A percentile compares a stretch with the other conserved stretches of the same genome.
Evolutionary conservation across 2,329 filamentous ascomycete genomes (phyloP).

Genomic region (Lecanosticta acicola): DNA sequence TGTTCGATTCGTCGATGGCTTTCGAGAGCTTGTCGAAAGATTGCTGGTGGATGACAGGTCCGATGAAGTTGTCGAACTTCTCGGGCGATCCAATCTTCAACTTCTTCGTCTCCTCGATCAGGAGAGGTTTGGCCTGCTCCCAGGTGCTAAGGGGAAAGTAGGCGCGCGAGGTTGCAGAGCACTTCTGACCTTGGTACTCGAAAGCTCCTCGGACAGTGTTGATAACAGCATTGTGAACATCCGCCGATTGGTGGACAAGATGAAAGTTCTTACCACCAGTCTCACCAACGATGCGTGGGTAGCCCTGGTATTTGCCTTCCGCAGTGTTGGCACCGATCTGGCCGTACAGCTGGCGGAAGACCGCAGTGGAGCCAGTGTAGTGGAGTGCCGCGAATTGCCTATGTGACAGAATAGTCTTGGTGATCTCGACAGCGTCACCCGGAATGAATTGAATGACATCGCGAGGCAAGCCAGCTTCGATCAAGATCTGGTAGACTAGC

Average conservation of each 20-base stretch:
- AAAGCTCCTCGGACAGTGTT: conserved; percentile 84
- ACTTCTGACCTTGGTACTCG: conserved; percentile 89
- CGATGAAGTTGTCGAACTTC: conserved; percentile 72
- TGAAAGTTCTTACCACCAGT: conserved; percentile 95
- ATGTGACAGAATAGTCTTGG: conserved; percentile 68
- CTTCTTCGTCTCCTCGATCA: conserved; percentile 63
- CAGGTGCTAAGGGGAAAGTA: conserved; percentile 74
- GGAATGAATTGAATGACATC: conserved; percentile 93
- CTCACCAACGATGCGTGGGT: conserved; percentile 84
- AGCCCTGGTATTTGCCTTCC: conserved; percentile 74
- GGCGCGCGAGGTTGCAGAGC: conserved; percentile 73
- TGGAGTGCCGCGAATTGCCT: conserved; percentile 83
- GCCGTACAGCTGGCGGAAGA: conserved; percentile 85
- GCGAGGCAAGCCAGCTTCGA: conserved; percentile 83
- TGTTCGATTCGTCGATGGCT: conserved; percentile 75
- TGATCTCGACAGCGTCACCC: conserved; percentile 79
- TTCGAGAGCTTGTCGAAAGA: conserved; percentile 75
- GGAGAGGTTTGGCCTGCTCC: conserved; percentile 61
- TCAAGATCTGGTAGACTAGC: conserved; percentile 81
- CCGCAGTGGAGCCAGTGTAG: conserved; percentile 87
- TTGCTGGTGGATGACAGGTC: conserved; percentile 75
- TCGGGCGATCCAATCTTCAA: conserved; percentile 67
- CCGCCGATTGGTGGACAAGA: conserved; percentile 69
- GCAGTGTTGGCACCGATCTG: conserved; percentile 77
- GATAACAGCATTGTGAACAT: conserved; percentile 70